Evolutionary conservation across 2,329 filamentous ascomycete genomes (phyloP).

Genomic region (Atkinsonella hypoxylon): DNA sequence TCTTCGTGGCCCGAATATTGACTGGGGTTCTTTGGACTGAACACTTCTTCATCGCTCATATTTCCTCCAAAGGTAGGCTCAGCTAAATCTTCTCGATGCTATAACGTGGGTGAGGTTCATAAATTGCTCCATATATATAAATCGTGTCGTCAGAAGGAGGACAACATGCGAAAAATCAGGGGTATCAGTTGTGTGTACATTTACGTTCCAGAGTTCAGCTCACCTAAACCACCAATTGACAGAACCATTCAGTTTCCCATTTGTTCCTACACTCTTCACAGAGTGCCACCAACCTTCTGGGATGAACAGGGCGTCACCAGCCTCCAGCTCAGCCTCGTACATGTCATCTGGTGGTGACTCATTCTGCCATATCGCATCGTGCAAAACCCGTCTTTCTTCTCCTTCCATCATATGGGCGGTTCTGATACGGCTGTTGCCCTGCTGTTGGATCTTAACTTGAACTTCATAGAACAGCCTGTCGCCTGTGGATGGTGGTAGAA

Average conservation of each 20-base stretch:
- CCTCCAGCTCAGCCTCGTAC: slow-evolving; percentile 42
- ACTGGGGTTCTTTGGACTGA: too few relatives aligned
- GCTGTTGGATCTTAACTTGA: slow-evolving; percentile 26
- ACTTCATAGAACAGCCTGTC: slow-evolving; percentile 47
- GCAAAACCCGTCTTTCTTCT: slow-evolving; percentile 51
- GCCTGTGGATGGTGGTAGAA: slow-evolving; percentile 56
- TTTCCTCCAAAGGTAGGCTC: too few relatives aligned
- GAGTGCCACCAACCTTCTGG: slow-evolving; percentile 35
- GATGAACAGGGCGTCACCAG: slow-evolving; percentile 34
- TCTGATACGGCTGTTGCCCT: slow-evolving; percentile 42
- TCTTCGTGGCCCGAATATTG: too few relatives aligned
- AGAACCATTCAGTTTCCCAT: slow-evolving; percentile 28
- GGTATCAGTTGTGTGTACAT: neutral
- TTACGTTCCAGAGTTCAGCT: neutral
- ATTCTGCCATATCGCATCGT: slow-evolving; percentile 57
- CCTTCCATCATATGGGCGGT: slow-evolving; percentile 90
- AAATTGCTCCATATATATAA: too few relatives aligned
- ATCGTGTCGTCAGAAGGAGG: neutral
- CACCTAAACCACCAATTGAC: slow-evolving; percentile 36
- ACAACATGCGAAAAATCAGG: neutral
- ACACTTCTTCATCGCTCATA: too few relatives aligned
- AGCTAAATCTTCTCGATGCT: too few relatives aligned
- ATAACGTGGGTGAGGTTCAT: too few relatives aligned
- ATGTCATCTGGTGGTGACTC: slow-evolving; percentile 20
- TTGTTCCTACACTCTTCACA: slow-evolving; percentile 24